Percentiles rank a stretch among this genome's conserved stretches.
These are phyloP conservation scores for Stromatinia cepivora DNA, from an alignment of 2,329 filamentous ascomycete species.

Conservation along the genomic window DNA sequence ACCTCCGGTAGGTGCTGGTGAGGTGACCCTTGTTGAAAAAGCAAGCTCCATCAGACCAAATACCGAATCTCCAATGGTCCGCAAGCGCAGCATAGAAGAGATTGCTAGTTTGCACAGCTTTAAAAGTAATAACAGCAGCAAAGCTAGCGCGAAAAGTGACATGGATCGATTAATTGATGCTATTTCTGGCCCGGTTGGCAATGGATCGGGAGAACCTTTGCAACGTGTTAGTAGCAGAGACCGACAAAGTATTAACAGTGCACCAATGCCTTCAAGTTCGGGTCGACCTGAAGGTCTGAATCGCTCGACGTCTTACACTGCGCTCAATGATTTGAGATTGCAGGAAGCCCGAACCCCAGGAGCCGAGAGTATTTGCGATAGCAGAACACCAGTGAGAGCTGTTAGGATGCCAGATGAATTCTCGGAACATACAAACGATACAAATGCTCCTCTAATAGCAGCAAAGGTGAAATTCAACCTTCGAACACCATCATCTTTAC, in stretches of 20 bases:
- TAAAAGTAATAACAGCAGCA: conserved; percentile 35
- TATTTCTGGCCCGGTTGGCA: conserved; percentile 59
- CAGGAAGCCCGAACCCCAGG: conserved; percentile 43
- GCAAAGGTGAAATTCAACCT: conserved; percentile 32
- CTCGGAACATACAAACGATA: conserved; percentile 6
- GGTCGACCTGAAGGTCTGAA: conserved; percentile 24
- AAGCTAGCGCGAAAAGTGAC: conserved; percentile 50
- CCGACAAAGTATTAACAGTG: conserved; percentile 26
- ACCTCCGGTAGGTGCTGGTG: conserved; percentile 44
- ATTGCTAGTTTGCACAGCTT: conserved; percentile 34
- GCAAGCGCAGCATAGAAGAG: conserved; percentile 33
- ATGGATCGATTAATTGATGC: conserved; percentile 72
- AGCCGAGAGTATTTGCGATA: conserved; percentile 44
- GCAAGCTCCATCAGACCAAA: conserved; percentile 37
- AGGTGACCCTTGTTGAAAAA: conserved; percentile 63
- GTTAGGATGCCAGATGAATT: conserved; percentile 50
- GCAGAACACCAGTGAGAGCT: conserved; percentile 46
- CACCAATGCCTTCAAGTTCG: background rate
- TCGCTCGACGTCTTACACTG: conserved; percentile 32
- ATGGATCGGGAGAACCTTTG: conserved; percentile 44
- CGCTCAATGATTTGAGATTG: conserved; percentile 29
- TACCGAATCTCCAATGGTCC: conserved; percentile 7
- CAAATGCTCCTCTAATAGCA: background rate
- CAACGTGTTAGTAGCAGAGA: conserved; percentile 31
- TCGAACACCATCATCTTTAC: conserved; percentile 17